phyloP scores from a whole-genome alignment of 1,284 basidiomycete species.

The Sporisorium iseilematis-ciliati region DNA sequence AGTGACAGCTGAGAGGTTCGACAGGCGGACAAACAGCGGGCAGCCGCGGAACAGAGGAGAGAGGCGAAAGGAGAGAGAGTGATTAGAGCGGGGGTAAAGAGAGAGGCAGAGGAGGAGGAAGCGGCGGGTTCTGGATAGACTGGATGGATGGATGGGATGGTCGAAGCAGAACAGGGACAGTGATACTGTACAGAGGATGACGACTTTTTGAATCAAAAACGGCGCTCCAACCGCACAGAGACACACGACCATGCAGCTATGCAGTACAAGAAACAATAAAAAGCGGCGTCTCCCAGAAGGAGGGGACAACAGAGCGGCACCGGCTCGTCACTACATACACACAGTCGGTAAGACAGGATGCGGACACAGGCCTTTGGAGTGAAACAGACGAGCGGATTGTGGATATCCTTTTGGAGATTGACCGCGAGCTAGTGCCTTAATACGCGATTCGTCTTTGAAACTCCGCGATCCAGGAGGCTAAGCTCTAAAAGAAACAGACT shows the following conservation, averaged over 20 bases:
- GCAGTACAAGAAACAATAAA: neutral
- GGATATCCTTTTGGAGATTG: neutral
- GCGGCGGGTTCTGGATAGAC: too few species aligned
- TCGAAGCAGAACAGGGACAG: neutral
- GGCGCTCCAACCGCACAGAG: constrained; percentile 2
- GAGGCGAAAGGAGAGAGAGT: neutral
- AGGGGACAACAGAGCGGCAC: too few species aligned
- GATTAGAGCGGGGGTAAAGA: neutral
- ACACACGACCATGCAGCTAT: constrained; percentile 6
- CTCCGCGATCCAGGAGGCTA: constrained; percentile 7
- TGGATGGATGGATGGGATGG: neutral
- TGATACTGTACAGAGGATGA: constrained; percentile 1
- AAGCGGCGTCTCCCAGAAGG: too few species aligned
- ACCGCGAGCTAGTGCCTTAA: constrained; percentile 1
- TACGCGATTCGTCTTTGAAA: neutral
- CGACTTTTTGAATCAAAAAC: neutral
- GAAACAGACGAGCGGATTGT: constrained; percentile 11
- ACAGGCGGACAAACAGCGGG: neutral
- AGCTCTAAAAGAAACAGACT: neutral
- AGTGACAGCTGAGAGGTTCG: neutral
- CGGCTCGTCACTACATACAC: too few species aligned
- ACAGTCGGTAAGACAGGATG: too few species aligned
- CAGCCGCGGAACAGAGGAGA: neutral
- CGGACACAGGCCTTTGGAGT: neutral
- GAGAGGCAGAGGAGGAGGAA: neutral